Base-by-base conservation (phyloP, 106 monocot genomes). In the Allium fistulosum region DNA sequence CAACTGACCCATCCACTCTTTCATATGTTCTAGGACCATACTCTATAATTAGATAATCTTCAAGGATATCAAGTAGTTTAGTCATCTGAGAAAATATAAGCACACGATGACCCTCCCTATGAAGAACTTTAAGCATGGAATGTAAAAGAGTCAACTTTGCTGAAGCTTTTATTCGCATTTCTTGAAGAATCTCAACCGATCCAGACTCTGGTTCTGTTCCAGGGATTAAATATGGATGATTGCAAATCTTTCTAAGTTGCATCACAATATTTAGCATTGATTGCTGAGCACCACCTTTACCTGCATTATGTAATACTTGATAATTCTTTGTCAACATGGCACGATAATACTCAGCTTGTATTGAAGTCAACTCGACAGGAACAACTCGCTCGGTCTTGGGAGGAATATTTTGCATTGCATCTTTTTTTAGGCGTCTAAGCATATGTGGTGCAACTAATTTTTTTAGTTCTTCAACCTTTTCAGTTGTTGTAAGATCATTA, bases 31-130 rank as follows among this genome's bases (percentile, higher is more conserved):
- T 87, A 53, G 83, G 78, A 9, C 96, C 96, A 84, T 82, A 97
- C 71, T 89, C 92, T 49, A 84, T 60, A 37, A 82, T 72, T 46
- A 97, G 72, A 49, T 97, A 97, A 77, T 97, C 96, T 71, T 97
- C 96, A 28, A 97, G 82, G 14, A 97, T 97, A 80, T 97, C 96
- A 74, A 97, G 84, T 81, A 97, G 88, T 57, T 89, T 97, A 14
- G 96, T 97, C 96, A 97, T 97, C 71, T 97, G 96, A 45, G 96
- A 97, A 75, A 97, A 97, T 69, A 97, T 79, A 67, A 97, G 86
- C 9, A 97, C 89, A 16, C 96, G 92, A 78, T 97, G 96, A 28
- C 96, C 96, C 66, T 92, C 96, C 69, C 74, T 88, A n/a, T 80
- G 79, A 59, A 97, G 74, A 75, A 89, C 71, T 69, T 87, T 92